Evolutionary conservation across 1,284 basidiomycete genomes (phyloP), one percentile per base, ranked within the genome.

Genomic region (Chalciporus sp.): DNA sequence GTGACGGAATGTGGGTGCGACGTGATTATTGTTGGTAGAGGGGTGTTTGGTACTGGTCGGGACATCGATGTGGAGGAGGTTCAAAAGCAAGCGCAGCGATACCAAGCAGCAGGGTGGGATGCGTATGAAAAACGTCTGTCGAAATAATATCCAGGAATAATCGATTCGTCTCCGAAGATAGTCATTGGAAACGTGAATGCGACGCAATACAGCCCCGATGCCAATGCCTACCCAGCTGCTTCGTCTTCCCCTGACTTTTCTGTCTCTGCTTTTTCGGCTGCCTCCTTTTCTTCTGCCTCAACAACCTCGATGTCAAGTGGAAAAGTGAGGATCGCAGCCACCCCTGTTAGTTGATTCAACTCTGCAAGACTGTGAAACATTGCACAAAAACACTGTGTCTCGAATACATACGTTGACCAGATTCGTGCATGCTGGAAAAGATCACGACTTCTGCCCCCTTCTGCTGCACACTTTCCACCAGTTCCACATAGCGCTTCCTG

Each of bases 351-450:
- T 60, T 95, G 89, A 71, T 98, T 98, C 27, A 99, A 78, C 72
- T 99, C 95, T 95, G 69, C 33, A 50, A 27, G 40, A 33, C 35
- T 16, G 47, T 70, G 37, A 70, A 63, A 42, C 7, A 14, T 35
- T 35, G n/a, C 6, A 2, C 37, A 16, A 14, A 12, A 26, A 11
- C 7, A 35, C 26, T 6, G 46, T 35, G 27, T 31, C 44, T 46
- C 57, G 46, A 40, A 41, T 33, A 77, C 90, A 67, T 66, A 94
- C 92, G 93, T 78, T 96, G 92, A 23, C 97, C 97, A 26, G 92
- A 94, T 72, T 99, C 96, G 71, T 99, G 97, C 96, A 99, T 98
- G 64, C 93, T 96, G 7, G 94, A 97, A 72, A 99, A 99, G 61
- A 98, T 95, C 43, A 98, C 77, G 5, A 95, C 94, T 68, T 98